Percentiles rank a stretch among this genome's conserved stretches.
Evolutionary conservation across 805 yeast species (phyloP).

Genomic region (Metschnikowia similis): DNA sequence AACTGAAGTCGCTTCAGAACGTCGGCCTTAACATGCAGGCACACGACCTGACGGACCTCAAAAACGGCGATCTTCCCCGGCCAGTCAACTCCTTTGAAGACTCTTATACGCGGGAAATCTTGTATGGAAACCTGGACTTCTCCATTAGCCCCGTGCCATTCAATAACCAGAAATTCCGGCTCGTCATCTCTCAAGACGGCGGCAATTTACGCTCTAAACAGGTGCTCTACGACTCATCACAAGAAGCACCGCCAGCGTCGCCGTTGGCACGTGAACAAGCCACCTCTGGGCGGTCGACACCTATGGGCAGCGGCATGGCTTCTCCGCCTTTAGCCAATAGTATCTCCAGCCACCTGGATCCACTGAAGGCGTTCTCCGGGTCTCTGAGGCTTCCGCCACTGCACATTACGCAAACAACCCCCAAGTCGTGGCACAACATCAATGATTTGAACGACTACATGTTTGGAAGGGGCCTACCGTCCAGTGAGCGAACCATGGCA

Average conservation of each 20-base stretch:
- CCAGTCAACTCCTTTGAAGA: constrained; percentile 36
- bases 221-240: constrained; percentile 44
- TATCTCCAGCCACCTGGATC: neutral
- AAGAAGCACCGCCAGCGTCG: constrained; percentile 16
- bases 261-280: neutral
- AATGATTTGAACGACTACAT: constrained; percentile 47
- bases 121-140: constrained; percentile 39
- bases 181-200: constrained; percentile 51
- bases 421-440: constrained; percentile 35
- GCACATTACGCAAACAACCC: neutral
- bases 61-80: constrained; percentile 1
- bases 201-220: constrained; percentile 44
- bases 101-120: constrained; percentile 40
- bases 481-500: constrained; percentile 40
- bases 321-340: too few species aligned
- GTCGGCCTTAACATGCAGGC: constrained; percentile 3
- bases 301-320: neutral
- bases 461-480: constrained; percentile 56
- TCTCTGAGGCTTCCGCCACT: neutral
- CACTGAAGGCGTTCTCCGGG: neutral
- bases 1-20: constrained; percentile 22
- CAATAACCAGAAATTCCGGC: constrained; percentile 33
- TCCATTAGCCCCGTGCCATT: constrained; percentile 16
- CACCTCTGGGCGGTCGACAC: neutral
- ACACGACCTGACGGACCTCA: neutral